Evolutionary conservation across 2,329 filamentous ascomycete genomes (phyloP), one percentile per base, ranked within the genome.

Genomic region (Arthrobotrys sinensis): DNA sequence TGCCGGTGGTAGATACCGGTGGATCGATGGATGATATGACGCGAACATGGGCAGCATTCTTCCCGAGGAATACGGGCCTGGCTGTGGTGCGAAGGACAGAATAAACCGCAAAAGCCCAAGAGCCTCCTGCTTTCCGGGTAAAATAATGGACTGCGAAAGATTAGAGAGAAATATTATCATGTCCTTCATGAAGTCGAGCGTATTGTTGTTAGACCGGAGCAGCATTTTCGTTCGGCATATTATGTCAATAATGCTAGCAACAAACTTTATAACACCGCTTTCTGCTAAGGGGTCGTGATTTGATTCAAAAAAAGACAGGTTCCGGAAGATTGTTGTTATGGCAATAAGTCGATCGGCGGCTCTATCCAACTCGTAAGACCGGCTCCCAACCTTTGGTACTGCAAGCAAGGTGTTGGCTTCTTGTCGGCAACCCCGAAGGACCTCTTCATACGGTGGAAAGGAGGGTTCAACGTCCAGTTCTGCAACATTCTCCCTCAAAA

Each of bases 101-200:
- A 99, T 87, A 84, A 99, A 97, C 83, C 97, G 92, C 45, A 99
- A 86, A 5, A 98, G 87, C 82, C 92, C 93, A 45, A 93, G 87
- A 0, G 94, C 94, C 83, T 98, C 94, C 82, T 98, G 94, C 80
- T 92, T 91, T 19, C 91, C 91, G 0, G 94, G 92, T 45, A 99
- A 87, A 82, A 95, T 91, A 65, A 98, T 89, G 8, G 90, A 89
- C 55, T 92, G 90, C 6, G 94, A 91, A 57, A 96, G 90, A 84
- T 99, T 98, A 71, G 95, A 97, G 68, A 99, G 87, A 80, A 97
- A 90, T 14, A 93, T 91, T 73, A 98, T 90, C 34, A 94, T 87
- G 84, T 99, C 96, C 85, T 99, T 99, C 93, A 97, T 97, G 82
- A 98, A 95, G 84, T 99, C 96, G 80, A 97, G 86, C 0, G 92